phyloP scores from a whole-genome alignment of 2,329 filamentous ascomycete species.

The Venturia pyrina region DNA sequence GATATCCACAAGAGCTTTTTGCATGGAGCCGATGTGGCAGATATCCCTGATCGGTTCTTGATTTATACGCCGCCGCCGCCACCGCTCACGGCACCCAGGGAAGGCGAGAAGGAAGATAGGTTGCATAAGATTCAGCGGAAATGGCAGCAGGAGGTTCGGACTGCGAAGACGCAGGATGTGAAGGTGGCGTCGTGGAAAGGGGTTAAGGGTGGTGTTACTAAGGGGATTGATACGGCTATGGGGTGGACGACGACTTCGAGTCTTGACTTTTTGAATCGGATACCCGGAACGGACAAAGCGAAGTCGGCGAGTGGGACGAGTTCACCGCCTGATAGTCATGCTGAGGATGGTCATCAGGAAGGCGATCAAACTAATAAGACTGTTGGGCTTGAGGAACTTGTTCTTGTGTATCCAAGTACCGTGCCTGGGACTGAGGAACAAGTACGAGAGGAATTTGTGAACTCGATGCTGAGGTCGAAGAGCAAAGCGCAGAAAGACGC shows the following conservation, averaged over 20 bases:
- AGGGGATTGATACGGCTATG: slow-evolving; percentile 32
- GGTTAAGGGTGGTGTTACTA: slow-evolving; percentile 31
- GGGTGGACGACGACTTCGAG: slow-evolving; percentile 30
- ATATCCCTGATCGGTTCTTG: slow-evolving; percentile 31
- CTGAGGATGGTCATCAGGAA: slow-evolving; percentile 24
- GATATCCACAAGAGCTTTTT: slow-evolving; percentile 24
- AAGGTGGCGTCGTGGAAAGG: slow-evolving; percentile 33
- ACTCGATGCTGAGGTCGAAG: slow-evolving; percentile 32
- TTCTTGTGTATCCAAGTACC: slow-evolving; percentile 30
- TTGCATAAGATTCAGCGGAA: slow-evolving; percentile 34
- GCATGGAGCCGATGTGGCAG: slow-evolving; percentile 16
- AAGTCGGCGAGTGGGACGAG: slow-evolving; percentile 6
- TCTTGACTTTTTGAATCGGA: slow-evolving; percentile 35
- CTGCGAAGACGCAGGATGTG: slow-evolving; percentile 31
- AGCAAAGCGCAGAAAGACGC: slow-evolving; percentile 32
- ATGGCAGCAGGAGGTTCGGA: slow-evolving; percentile 36
- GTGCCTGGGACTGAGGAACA: slow-evolving; percentile 21
- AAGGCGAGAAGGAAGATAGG: slow-evolving; percentile 33
- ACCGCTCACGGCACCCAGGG: slow-evolving; percentile 29
- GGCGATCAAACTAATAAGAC: slow-evolving; percentile 24
- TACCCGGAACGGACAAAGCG: slow-evolving; percentile 17
- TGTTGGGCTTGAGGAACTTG: slow-evolving; percentile 30
- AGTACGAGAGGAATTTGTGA: slow-evolving; percentile 32
- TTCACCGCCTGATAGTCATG: slow-evolving; percentile 15
- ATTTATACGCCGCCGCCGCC: slow-evolving; percentile 37